phyloP scores from a whole-genome alignment of 2,329 filamentous ascomycete genomes.

The Phialocephala sp. region DNA sequence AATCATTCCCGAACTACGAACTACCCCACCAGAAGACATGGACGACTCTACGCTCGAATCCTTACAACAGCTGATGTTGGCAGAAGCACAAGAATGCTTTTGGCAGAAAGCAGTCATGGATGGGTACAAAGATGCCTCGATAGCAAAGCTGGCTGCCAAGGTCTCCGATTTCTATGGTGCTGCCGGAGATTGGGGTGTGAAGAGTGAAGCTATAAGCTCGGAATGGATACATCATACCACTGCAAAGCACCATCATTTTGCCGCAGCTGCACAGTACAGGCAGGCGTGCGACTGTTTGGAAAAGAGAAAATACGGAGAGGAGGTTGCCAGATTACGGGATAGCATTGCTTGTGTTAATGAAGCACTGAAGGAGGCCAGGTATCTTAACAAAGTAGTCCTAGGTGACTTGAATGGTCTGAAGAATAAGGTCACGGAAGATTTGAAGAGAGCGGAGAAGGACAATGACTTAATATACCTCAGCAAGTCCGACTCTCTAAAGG shows the following conservation, averaged over 20 bases:
- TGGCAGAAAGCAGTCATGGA: constrained; percentile 98
- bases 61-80: constrained; percentile 81
- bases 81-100: constrained; percentile 95
- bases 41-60: constrained; percentile 86
- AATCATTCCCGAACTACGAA: constrained; percentile 80
- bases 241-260: constrained; percentile 97
- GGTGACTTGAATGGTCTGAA: constrained; percentile 86
- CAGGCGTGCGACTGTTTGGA: constrained; percentile 91
- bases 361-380: constrained; percentile 81
- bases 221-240: constrained; percentile 99
- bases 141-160: constrained; percentile 87
- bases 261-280: constrained; percentile 90
- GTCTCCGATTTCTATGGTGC: constrained; percentile 90
- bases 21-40: constrained; percentile 93
- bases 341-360: constrained; percentile 83
- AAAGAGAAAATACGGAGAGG: constrained; percentile 93
- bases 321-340: constrained; percentile 85
- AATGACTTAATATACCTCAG: constrained; percentile 94
- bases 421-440: constrained; percentile 79
- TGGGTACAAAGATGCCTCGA: constrained; percentile 87
- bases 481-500: constrained; percentile 46
- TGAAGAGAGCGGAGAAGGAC: constrained; percentile 93
- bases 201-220: constrained; percentile 86
- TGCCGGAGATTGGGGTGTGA: constrained; percentile 83
- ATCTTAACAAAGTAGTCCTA: constrained; percentile 80